Evolutionary conservation across 371 early-diverging fungal genomes (phyloP), one percentile per base, ranked within the genome.

Genomic region (Mortierella sp.): DNA sequence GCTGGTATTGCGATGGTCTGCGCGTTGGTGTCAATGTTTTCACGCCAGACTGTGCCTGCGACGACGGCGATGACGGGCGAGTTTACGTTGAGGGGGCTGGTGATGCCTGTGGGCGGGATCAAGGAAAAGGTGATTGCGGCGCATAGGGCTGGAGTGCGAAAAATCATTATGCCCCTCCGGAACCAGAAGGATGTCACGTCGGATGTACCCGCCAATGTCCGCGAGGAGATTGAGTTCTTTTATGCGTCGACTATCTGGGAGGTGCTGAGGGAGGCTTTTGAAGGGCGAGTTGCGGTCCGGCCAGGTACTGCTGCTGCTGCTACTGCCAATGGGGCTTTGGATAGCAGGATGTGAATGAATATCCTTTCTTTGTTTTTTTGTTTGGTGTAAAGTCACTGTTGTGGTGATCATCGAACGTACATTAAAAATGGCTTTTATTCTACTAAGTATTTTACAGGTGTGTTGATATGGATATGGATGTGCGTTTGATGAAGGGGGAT

Each of bases 101-200:
- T 97, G 16, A 86, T 95, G 44, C 96, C 96, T 24, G 95, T 97
- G 3, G 95, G 96, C 0, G 96, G 96, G 2, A 92, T 96, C 81
- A 94, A 94, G 83, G 96, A 96, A 79, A 96, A 96, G 80, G 91
- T 95, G 26, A 89, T 95, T 19, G 94, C 96, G 2, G 96, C 96
- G 1, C 95, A 96, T 79, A 91, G 95, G 3, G 93, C 93, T 19
- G 95, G 95, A 24, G 89, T 96, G 14, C 87, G 85, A 45, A 90
- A 87, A 70, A 85, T 93, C 45, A 89, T 93, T 52, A 68, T 93
- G 65, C 92, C 93, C 11, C 76, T 81, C n/a, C 79, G 90, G 14
- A 93, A 93, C 68, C 86, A 84, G 37, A 90, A 90, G 68, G 91
- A 91, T 71, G 90, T 92, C 6, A 84, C 87, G 29, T 87, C 89